Evolutionary conservation across 83 land plant genomes (phyloP).

Genomic region (Diphasiastrum complanatum): DNA sequence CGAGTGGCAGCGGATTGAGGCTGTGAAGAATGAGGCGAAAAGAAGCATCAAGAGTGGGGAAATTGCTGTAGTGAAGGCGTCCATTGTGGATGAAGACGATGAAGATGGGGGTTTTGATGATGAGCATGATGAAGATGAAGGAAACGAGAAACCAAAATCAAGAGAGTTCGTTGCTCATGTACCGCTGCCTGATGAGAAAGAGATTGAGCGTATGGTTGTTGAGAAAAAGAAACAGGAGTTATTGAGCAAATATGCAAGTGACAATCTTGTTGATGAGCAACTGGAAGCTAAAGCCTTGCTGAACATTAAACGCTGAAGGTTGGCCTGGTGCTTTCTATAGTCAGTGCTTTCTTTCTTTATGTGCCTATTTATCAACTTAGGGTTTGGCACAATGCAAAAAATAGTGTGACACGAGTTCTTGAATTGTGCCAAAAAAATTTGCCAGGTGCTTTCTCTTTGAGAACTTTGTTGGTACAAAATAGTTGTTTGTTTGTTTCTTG

Average conservation of each 20-base stretch:
- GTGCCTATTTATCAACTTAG: too few species aligned
- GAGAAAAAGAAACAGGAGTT: slow-evolving; percentile 95
- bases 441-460: too few species aligned
- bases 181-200: slow-evolving; percentile 88
- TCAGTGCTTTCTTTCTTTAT: too few species aligned
- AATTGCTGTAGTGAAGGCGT: slow-evolving; percentile 48
- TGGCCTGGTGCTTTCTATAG: too few species aligned
- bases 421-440: too few species aligned
- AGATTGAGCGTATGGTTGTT: slow-evolving; percentile 80
- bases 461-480: too few species aligned
- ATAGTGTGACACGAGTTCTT: too few species aligned
- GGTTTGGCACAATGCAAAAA: too few species aligned
- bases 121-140: slow-evolving; percentile 41
- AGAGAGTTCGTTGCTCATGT: slow-evolving; percentile 89
- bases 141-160: slow-evolving; percentile 27
- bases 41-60: slow-evolving; percentile 76
- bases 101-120: slow-evolving; percentile 48
- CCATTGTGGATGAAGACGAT: slow-evolving; percentile 39
- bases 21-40: slow-evolving; percentile 63
- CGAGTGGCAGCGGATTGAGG: slow-evolving; percentile 68
- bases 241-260: slow-evolving; percentile 77
- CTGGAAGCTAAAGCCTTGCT: slow-evolving; percentile 80
- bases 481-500: too few species aligned
- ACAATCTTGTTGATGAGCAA: slow-evolving; percentile 62
- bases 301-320: slow-evolving; percentile 72